A percentile compares a stretch with the other conserved stretches of the same genome.
Conservation (phyloP, 768 basidiomycete genomes). For the Gloeophyllum trabeum region DNA sequence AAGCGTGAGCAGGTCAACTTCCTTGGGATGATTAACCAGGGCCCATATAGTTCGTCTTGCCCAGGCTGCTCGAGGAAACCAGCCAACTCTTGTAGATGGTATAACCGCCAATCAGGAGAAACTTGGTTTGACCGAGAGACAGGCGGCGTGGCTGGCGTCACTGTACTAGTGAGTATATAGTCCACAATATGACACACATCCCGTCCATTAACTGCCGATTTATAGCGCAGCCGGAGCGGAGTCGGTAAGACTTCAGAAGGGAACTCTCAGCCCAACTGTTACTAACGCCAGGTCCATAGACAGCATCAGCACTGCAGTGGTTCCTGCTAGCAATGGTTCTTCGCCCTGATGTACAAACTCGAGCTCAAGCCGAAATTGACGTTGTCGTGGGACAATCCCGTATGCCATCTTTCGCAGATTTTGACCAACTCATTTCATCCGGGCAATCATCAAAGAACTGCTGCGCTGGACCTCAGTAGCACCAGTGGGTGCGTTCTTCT, state of each 20-base stretch:
- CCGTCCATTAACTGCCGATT: neutral
- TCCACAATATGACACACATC: neutral
- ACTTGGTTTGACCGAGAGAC: neutral
- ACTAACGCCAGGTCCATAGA: constrained; percentile 3
- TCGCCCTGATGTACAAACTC: constrained; percentile 12
- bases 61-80: too few relatives aligned
- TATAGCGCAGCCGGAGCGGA: neutral
- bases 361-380: constrained; percentile 15
- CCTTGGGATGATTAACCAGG: neutral
- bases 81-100: neutral
- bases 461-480: constrained; percentile 15
- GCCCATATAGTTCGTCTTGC: too few relatives aligned
- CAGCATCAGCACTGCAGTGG: constrained; percentile 9
- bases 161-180: neutral
- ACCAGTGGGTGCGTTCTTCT: too few relatives aligned
- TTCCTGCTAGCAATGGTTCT: constrained; percentile 14
- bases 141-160: neutral
- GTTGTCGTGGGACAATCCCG: constrained; percentile 8
- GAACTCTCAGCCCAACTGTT: too few relatives aligned
- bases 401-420: constrained; percentile 12
- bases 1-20: neutral
- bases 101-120: neutral
- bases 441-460: constrained; percentile 10
- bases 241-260: neutral
- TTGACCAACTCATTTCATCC: constrained; percentile 8